These are phyloP conservation scores for Brettanomyces sp. DNA, from an alignment of 805 yeast species.

Conservation along the genomic window DNA sequence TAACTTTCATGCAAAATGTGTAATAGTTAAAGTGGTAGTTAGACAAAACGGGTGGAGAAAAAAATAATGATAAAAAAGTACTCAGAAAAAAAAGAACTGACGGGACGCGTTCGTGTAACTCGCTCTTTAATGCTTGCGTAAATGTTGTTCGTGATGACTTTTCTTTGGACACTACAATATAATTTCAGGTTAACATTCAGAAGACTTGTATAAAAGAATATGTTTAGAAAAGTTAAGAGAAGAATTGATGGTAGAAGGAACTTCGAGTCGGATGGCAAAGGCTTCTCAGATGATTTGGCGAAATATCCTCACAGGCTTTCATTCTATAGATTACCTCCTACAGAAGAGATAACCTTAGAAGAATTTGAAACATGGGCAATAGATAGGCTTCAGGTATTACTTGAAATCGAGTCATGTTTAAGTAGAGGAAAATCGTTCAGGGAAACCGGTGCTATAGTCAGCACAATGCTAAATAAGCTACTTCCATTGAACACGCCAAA, in stretches of 20 bases:
- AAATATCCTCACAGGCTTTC: constrained; percentile 54
- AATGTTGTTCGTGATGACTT: too few species aligned
- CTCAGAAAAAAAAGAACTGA: too few species aligned
- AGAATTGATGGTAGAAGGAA: constrained; percentile 67
- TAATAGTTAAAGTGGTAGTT: too few species aligned
- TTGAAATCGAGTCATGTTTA: constrained; percentile 72
- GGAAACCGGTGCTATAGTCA: constrained; percentile 58
- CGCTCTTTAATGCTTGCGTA: too few species aligned
- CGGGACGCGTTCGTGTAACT: too few species aligned
- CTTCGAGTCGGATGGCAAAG: constrained; percentile 29
- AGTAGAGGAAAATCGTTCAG: constrained; percentile 53
- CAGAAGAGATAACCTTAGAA: constrained; percentile 79
- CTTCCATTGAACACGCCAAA: constrained; percentile 54
- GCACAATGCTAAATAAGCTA: constrained; percentile 53
- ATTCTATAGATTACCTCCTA: constrained; percentile 70
- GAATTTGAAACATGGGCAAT: constrained; percentile 95
- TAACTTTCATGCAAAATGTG: too few species aligned
- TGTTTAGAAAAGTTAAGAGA: constrained; percentile 70
- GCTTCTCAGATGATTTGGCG: constrained; percentile 21
- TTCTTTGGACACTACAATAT: too few species aligned
- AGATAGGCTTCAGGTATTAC: constrained; percentile 72
- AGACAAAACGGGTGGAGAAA: too few species aligned
- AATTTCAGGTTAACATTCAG: too few species aligned
- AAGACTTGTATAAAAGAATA: constrained; percentile 12
- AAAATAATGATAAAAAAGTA: too few species aligned